Base-by-base conservation (phyloP, 306 rosid species). In the Pyrus bretschneideri region DNA sequence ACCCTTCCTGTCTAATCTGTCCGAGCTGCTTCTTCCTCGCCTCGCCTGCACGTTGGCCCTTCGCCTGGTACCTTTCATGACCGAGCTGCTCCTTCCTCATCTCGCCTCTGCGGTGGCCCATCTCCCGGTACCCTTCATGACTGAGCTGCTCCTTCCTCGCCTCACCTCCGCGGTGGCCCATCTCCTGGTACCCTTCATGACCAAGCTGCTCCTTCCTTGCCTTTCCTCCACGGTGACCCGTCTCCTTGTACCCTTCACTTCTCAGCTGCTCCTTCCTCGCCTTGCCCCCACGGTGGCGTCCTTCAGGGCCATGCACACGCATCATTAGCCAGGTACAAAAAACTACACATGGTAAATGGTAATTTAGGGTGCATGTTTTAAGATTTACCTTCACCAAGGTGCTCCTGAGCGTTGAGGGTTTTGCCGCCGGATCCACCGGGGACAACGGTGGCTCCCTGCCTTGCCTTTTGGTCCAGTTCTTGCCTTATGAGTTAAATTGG, bases 341-440 rank as follows among this genome's bases (percentile, higher is more conserved):
- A 63, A 0, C 19, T 7, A 3, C n/a, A 8, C 14, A 63, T 10
- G 0, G 21, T 10, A 63, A 8, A 14, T 2, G 22, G 23, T 30
- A 31, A 29, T 6, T 15, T 8, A 29, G 7, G 1, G 8, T 17
- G 17, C 31, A 61, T 27, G 27, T 25, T 49, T 51, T 51, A 51
- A 51, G 21, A 18, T 51, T 49, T 49, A 85, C 97, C 98, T 91
- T 89, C 88, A 62, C 93, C 97, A 29, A 93, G 96, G 71, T 84
- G 90, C 63, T 88, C 78, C 79, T 93, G 96, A 83, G 93, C 97
- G 45, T 90, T 89, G 38, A 93, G 88, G 78, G 77, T 91, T 78
- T 93, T 90, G 31, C 96, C 97, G 54, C 93, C 96, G 21, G 96
- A 88, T 46, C 98, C 98, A 21, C 93, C 89, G 14, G 93, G 97